A percentile compares a stretch with the other conserved stretches of the same genome.
Evolutionary conservation across 148 eudicot genomes (phyloP).

Genomic region (Polygonum aviculare): DNA sequence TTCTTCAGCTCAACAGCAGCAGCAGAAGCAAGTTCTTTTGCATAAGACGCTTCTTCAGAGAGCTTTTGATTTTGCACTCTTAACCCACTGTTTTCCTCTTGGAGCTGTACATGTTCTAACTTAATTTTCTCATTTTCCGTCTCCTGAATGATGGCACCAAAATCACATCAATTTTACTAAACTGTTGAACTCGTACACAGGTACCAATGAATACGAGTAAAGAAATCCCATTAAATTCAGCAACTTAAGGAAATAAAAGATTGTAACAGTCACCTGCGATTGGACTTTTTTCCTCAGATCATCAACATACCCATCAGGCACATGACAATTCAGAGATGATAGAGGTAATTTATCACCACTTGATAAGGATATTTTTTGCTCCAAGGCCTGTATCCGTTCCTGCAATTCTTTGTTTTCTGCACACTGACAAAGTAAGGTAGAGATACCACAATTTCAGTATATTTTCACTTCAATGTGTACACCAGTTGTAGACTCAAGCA

Average conservation of each 20-base stretch:
- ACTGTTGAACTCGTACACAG: not conserved
- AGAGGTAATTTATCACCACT: conserved; percentile 22
- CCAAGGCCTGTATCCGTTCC: conserved; percentile 50
- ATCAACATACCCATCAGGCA: conserved; percentile 47
- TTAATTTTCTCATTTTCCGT: conserved; percentile 71
- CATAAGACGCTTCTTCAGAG: conserved; percentile 94
- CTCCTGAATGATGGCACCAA: conserved; percentile 43
- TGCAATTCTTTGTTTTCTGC: conserved; percentile 62
- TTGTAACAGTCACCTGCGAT: conserved; percentile 46
- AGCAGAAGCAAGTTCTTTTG: conserved; percentile 96
- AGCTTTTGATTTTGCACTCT: conserved; percentile 79
- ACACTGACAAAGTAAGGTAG: conserved; percentile 38
- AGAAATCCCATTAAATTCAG: not conserved
- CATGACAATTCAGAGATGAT: conserved; percentile 24
- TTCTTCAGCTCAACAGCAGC: conserved; percentile 93
- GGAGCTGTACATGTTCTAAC: conserved; percentile 55
- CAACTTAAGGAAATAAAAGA: not conserved
- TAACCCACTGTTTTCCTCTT: conserved; percentile 82
- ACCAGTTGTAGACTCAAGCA: not conserved
- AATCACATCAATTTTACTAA: not conserved
- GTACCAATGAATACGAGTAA: not conserved
- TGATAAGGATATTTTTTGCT: conserved; percentile 55
- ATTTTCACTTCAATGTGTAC: not conserved
- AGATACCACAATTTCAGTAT: not conserved
- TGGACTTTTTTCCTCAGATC: conserved; percentile 71